phyloP scores from a whole-genome alignment of 768 basidiomycete species.

The Lentinula aciculospora region DNA sequence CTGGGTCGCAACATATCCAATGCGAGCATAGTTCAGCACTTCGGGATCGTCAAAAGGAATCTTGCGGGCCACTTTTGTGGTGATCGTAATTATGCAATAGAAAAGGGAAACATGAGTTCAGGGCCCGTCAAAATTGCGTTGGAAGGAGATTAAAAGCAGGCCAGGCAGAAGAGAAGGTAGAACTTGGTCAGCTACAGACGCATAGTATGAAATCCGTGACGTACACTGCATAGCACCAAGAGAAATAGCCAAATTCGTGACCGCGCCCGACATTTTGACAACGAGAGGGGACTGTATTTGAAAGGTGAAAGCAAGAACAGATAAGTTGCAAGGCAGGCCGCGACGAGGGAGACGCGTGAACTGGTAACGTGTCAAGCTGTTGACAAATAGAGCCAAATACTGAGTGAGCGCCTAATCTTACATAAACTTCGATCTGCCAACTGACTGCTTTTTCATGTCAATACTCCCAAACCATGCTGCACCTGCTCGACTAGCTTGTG shows the following conservation, averaged over 20 bases:
- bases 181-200: background rate
- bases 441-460: constrained; percentile 28
- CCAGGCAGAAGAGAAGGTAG: background rate
- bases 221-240: constrained; percentile 90
- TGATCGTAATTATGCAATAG: background rate
- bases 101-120: background rate
- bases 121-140: background rate
- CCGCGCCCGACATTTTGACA: constrained; percentile 65
- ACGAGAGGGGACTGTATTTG: background rate
- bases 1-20: constrained; percentile 78
- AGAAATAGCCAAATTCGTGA: constrained; percentile 83
- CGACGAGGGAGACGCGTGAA: background rate
- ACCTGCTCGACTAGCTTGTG: constrained; percentile 34
- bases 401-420: background rate
- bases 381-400: background rate
- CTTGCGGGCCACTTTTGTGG: constrained; percentile 73
- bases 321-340: background rate
- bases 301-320: background rate
- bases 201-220: constrained; percentile 10
- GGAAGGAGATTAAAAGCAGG: constrained; percentile 1
- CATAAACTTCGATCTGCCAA: background rate
- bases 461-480: constrained; percentile 43
- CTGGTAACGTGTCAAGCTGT: background rate
- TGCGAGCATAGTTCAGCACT: constrained; percentile 74
- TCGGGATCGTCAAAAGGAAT: constrained; percentile 88